Percentiles rank a stretch among this genome's conserved stretches.
phyloP scores from a whole-genome alignment of 352 stramenopile species.

The Phytophthora kernoviae region DNA sequence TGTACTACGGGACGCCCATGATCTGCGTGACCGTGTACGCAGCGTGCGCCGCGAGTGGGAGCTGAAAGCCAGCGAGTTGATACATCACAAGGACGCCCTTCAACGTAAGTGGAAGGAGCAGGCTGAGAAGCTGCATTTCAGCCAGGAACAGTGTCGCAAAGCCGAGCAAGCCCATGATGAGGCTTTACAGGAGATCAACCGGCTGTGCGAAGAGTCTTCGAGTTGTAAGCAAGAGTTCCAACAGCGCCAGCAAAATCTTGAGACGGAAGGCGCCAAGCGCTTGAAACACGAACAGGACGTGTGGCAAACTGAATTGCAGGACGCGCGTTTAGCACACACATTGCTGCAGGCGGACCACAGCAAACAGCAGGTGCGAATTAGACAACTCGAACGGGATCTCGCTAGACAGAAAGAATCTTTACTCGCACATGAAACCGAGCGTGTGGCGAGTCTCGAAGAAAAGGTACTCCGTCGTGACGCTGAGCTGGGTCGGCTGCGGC shows the following conservation, averaged over 20 bases:
- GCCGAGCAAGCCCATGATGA: conserved; percentile 33
- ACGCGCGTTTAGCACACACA: conserved; percentile 52
- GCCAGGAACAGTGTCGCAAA: conserved; percentile 31
- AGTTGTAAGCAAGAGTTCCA: conserved; percentile 34
- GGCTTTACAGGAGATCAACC: conserved; percentile 41
- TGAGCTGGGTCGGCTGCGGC: conserved; percentile 59
- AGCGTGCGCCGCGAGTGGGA: conserved; percentile 54
- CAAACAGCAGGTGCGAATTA: conserved; percentile 65
- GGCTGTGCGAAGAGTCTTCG: conserved; percentile 46
- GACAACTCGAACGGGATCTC: conserved; percentile 67
- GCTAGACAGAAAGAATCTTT: conserved; percentile 52
- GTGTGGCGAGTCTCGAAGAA: conserved; percentile 43
- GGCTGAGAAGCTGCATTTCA: conserved; percentile 1
- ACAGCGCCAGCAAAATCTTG: conserved; percentile 35
- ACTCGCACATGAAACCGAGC: conserved; percentile 44
- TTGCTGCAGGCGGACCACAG: conserved; percentile 53
- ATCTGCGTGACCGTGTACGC: conserved; percentile 42
- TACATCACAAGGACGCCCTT: conserved; percentile 37
- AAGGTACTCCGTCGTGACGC: conserved; percentile 44
- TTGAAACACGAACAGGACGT: conserved; percentile 58
- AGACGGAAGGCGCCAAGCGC: conserved; percentile 34
- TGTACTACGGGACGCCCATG: conserved; percentile 46
- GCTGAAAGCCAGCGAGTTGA: conserved; percentile 45
- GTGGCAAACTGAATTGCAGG: conserved; percentile 64
- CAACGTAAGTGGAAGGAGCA: conserved; percentile 31